These are phyloP conservation scores for Microglena sp. DNA, from an alignment of 139 green algal genomes.

Conservation along the genomic window DNA sequence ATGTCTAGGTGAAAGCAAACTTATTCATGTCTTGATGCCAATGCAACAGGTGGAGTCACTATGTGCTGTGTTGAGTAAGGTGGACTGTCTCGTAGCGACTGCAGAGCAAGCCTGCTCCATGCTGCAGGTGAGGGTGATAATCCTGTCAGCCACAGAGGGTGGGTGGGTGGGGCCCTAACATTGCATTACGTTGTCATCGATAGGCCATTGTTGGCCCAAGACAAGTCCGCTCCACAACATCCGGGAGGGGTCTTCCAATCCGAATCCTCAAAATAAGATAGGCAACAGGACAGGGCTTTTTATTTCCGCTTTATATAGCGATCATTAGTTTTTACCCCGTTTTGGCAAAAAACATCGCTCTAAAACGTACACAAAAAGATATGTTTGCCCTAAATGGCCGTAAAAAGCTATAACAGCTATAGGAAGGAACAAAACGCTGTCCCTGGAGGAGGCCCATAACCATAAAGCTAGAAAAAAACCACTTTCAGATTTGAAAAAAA, in stretches of 20 bases:
- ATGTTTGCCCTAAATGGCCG: no score
- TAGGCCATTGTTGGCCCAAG: neutral
- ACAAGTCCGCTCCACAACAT: neutral
- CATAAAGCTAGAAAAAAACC: neutral
- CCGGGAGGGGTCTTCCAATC: neutral
- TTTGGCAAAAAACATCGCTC: no score
- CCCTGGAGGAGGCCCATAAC: neutral
- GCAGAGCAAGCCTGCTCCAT: conserved; percentile 12
- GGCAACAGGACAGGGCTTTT: no score
- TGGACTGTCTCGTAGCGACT: neutral
- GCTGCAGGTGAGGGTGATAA: conserved; percentile 14
- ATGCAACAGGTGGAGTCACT: conserved; percentile 12
- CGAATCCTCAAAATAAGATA: neutral
- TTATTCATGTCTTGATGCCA: no score
- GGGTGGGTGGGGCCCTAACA: neutral
- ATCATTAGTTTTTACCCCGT: no score
- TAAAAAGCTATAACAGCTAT: neutral
- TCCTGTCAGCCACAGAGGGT: no score
- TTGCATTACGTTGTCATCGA: neutral
- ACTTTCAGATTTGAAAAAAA: neutral
- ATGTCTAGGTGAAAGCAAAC: no score
- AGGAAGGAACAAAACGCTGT: neutral
- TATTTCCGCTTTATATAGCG: no score
- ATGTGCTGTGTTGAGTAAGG: conserved; percentile 5
- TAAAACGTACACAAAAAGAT: no score